Base-by-base conservation (phyloP, 75 land plant species). In the Larix kaempferi region DNA sequence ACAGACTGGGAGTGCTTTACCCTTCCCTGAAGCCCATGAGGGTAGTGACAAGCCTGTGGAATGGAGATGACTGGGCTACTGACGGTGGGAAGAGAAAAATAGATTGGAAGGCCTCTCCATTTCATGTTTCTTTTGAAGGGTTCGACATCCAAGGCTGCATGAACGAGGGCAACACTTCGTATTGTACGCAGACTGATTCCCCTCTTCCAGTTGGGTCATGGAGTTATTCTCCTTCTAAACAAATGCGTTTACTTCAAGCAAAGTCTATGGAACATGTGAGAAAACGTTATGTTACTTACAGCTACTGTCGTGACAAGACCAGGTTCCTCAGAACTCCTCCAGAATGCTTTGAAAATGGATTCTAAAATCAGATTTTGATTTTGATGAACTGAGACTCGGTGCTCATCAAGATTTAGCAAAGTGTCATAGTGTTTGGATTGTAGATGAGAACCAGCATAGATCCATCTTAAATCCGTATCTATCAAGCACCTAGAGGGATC, bases 21-120 rank as follows among this genome's bases (percentile, higher is more conserved):
- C 88, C 84, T 23, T 41, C 44, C 55, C 6, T 26, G 8, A 87
- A 87, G 80, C 78, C 80, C n/a, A 87, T 87, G 88, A 56, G 56
- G 4, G 73, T 86, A 61, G 71, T 80, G 37, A 78, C 81, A 54
- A 86, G 88, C 21, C 65, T 87, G n/a, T 87, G 88, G 88, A 87
- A 87, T 72, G 88, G 88, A 25, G 86, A 88, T 13, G 79, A 78
- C 16, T 87, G 88, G 88, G 88, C 88, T 17, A 87, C 88, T 25
- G 65, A 81, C 13, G 88, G 88, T 7, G 88, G 88, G 23, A 86
- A 85, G 59, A 65, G 77, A 37, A 86, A 71, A 41, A 83, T 82
- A 26, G 57, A 85, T 54, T 87, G 73, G 65, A 56, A 44, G 16
- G 41, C 69, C 41, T 83, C 88, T 44, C 88, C 88, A 64, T 87